Evolutionary conservation across 768 basidiomycete species (phyloP).

Genomic region (Tricholoma flavovirens): DNA sequence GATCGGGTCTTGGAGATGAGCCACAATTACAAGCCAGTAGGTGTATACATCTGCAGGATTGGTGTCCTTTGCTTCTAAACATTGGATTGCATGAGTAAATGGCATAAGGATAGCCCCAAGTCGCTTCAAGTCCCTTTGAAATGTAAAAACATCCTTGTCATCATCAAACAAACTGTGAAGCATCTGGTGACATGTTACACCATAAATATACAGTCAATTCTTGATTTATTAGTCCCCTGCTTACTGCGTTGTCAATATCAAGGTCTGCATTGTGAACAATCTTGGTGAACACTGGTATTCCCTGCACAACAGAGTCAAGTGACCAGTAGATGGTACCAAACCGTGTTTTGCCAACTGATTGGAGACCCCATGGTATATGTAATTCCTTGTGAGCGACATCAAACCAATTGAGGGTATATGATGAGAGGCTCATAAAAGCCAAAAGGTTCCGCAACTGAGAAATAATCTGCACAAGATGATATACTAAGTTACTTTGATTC

Average conservation of each 20-base stretch:
- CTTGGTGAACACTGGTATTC: conserved; percentile 12
- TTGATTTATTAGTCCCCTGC: background rate
- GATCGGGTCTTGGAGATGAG: background rate
- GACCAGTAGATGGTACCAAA: conserved; percentile 17
- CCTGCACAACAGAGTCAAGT: conserved; percentile 11
- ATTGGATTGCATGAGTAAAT: conserved; percentile 17
- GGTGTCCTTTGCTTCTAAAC: conserved; percentile 13
- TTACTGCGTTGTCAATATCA: conserved; percentile 7
- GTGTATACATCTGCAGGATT: conserved; percentile 15
- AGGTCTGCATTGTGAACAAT: conserved; percentile 8
- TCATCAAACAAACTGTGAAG: too few relatives aligned
- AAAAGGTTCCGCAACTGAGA: background rate
- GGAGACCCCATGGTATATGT: conserved; percentile 15
- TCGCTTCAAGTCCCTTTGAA: too few relatives aligned
- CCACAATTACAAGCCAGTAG: conserved; percentile 17
- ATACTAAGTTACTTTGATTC: background rate
- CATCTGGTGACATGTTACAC: background rate
- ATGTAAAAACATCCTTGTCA: too few relatives aligned
- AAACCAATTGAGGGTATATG: conserved; percentile 13
- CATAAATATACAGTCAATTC: background rate
- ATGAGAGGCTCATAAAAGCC: conserved; percentile 8
- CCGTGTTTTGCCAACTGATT: conserved; percentile 16
- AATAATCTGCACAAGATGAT: background rate
- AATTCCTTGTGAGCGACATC: conserved; percentile 11
- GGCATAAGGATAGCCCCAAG: too few relatives aligned